Evolutionary conservation across 139 green algal genomes (phyloP).

Genomic region (Micractinium conductrix): DNA sequence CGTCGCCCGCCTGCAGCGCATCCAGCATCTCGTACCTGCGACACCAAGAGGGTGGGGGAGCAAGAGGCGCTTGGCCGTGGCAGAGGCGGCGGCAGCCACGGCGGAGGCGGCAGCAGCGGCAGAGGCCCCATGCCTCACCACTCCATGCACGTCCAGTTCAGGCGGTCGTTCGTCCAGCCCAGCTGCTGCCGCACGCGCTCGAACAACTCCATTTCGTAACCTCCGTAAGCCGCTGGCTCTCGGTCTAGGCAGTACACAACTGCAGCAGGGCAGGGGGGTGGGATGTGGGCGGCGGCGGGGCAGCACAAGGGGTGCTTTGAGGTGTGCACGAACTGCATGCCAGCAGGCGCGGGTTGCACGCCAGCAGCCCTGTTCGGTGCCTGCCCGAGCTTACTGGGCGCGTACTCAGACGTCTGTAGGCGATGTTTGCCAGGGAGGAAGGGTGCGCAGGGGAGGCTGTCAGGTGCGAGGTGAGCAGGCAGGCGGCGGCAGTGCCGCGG

Average conservation of each 20-base stretch:
- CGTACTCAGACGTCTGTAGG: conserved; percentile 9
- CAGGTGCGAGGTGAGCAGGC: too few species aligned
- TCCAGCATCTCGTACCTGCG: conserved; percentile 9
- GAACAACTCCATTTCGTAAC: conserved; percentile 26
- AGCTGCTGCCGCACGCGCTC: conserved; percentile 5
- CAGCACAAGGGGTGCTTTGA: not conserved
- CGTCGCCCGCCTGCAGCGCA: not conserved
- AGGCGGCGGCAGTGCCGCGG: too few species aligned
- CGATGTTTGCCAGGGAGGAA: too few species aligned
- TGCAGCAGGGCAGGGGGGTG: not conserved
- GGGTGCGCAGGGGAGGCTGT: too few species aligned
- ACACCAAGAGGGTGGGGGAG: too few species aligned
- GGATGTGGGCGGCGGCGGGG: not conserved
- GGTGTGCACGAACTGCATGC: not conserved
- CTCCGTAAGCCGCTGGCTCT: not conserved
- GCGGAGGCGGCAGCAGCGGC: too few species aligned
- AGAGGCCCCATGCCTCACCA: not conserved
- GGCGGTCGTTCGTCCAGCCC: not conserved
- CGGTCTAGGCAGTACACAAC: conserved; percentile 5
- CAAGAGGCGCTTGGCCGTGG: not conserved
- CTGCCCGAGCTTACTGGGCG: not conserved
- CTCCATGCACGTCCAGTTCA: conserved; percentile 30
- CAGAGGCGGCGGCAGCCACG: too few species aligned
- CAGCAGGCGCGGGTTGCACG: not conserved
- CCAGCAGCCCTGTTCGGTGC: too few species aligned